Base-by-base conservation (phyloP, 1,139 yeast genomes). In the Komagataea norvegica region DNA sequence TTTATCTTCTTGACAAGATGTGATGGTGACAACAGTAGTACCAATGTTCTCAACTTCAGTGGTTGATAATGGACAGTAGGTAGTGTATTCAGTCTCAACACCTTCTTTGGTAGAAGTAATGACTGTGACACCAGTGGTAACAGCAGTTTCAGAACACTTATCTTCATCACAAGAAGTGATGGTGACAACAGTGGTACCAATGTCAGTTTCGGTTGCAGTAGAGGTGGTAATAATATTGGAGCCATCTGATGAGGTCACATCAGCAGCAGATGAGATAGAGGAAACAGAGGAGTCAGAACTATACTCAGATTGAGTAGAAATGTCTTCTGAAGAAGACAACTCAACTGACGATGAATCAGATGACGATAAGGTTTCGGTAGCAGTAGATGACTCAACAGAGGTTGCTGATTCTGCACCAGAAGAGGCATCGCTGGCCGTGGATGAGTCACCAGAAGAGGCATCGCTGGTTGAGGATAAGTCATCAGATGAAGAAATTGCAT, bases 31-130 rank as follows among this genome's bases (percentile, higher is more conserved):
- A 25, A 31, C 31, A 17, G 44, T 29, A 13, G 43, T 38, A 13
- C 25, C 17, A 16, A 25, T 29, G 13, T 7, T n/a, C n/a, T n/a
- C n/a, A n/a, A n/a, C 24, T 9, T 31, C 44, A 23, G 49, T 43
- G 27, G 47, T 25, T 6, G 45, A 41, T 13, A 31, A 5, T 34
- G 45, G 43, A 17, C 41, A 41, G 31, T 34, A 39, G 10, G 47
- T 41, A 25, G 45, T 44, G 37, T 35, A 39, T 31, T 33, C 26
- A n/a, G 44, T 31, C 14, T 26, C 34, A 23, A 17, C 31, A 31
- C 45, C 41, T 9, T 44, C 34, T 31, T 40, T 52, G 18, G 61
- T 57, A 33, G 72, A 62, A 36, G 66, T 59, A 31, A 62, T 55
- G 31, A 68, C 65, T 34, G 70, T 62, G 13, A 36, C 31, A 29